phyloP scores from a whole-genome alignment of 768 basidiomycete genomes.

The Tylopilus subfusipes region DNA sequence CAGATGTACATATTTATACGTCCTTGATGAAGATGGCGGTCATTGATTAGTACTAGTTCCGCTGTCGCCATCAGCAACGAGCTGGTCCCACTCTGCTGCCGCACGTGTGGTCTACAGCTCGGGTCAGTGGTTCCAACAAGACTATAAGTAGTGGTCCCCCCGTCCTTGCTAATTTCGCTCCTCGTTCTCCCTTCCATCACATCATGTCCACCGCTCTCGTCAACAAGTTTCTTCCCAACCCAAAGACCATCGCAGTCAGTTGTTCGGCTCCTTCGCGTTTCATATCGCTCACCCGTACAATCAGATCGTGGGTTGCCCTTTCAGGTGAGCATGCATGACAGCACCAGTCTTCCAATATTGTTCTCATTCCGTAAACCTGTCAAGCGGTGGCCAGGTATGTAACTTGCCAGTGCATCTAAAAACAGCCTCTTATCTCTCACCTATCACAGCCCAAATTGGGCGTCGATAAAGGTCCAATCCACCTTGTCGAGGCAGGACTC shows the following conservation, averaged over 20 bases:
- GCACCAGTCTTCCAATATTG: not conserved
- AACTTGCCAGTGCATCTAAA: not conserved
- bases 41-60: not conserved
- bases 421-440: constrained; percentile 11
- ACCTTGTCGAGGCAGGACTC: constrained; percentile 85
- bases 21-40: not conserved
- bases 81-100: too few species aligned
- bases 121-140: too few species aligned
- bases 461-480: constrained; percentile 86
- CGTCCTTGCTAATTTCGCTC: not conserved
- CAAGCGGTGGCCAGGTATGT: constrained; percentile 34
- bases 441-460: constrained; percentile 61
- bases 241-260: constrained; percentile 79
- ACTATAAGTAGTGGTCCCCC: constrained; percentile 6
- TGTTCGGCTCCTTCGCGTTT: not conserved
- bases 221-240: constrained; percentile 42
- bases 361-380: constrained; percentile 12
- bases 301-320: constrained; percentile 92
- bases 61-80: too few species aligned
- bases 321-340: constrained; percentile 59
- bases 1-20: constrained; percentile 22
- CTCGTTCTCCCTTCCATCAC: not conserved
- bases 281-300: constrained; percentile 7
- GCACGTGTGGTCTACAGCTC: too few species aligned
- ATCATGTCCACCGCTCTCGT: constrained; percentile 22